Evolutionary conservation across 31 red algal species (phyloP).

Genomic region (Porphyra umbilicalis): DNA sequence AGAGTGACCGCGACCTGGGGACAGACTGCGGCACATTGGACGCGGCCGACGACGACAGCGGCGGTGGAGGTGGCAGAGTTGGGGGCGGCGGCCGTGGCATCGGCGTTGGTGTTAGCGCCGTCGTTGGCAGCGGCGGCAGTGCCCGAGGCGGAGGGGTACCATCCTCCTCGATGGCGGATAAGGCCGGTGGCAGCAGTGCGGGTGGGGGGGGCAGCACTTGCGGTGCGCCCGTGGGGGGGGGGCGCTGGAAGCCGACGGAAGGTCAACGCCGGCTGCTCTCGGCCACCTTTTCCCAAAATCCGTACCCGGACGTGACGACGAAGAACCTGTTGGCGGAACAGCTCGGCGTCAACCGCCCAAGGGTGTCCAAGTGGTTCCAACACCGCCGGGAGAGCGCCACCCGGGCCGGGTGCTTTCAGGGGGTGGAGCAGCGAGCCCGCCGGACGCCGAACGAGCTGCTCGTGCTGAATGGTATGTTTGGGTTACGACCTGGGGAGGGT

Average conservation of each 20-base stretch:
- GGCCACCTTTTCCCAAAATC: slow-evolving; percentile 34
- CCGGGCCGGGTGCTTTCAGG: slow-evolving; percentile 49
- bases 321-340: slow-evolving; percentile 38
- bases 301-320: slow-evolving; percentile 38
- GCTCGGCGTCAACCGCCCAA: slow-evolving; percentile 47
- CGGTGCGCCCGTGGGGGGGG: background rate
- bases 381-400: slow-evolving; percentile 51
- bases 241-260: slow-evolving; percentile 12
- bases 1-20: background rate
- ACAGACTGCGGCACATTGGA: background rate
- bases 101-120: too few relatives aligned
- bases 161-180: background rate
- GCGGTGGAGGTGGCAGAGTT: background rate
- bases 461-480: slow-evolving; percentile 14
- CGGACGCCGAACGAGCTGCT: slow-evolving; percentile 43
- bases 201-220: background rate
- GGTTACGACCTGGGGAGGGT: background rate
- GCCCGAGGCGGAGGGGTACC: too few relatives aligned
- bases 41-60: background rate
- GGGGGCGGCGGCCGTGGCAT: background rate
- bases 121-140: too few relatives aligned
- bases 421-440: slow-evolving; percentile 33
- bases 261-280: slow-evolving; percentile 29
- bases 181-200: background rate
- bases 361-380: slow-evolving; percentile 76